phyloP scores from a whole-genome alignment of 2,329 filamentous ascomycete genomes.

The Colletotrichum tanaceti region DNA sequence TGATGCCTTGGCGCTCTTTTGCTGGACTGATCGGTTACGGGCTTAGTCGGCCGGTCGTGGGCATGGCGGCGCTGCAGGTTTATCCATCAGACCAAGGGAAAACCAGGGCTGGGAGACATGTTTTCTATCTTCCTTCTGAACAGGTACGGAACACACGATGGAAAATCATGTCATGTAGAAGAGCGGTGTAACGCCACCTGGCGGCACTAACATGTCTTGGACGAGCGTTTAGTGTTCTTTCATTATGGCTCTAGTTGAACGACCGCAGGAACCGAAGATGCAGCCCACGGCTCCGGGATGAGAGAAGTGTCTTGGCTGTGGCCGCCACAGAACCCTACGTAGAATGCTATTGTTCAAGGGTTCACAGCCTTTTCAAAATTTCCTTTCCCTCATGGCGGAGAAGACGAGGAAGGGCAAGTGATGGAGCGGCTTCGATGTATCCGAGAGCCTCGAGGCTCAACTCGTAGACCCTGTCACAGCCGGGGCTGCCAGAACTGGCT shows the following conservation, averaged over 20 bases:
- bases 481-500: background rate
- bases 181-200: slow-evolving; percentile 1
- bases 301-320: background rate
- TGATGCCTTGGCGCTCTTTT: slow-evolving; percentile 13
- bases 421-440: background rate
- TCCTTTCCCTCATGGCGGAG: no score
- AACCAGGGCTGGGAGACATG: background rate
- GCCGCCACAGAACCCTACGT: background rate
- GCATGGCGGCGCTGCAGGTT: slow-evolving; percentile 10
- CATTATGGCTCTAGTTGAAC: slow-evolving; percentile 3
- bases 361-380: background rate
- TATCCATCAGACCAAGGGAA: background rate
- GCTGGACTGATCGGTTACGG: slow-evolving; percentile 25
- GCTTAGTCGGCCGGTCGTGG: slow-evolving; percentile 24
- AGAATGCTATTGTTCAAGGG: no score
- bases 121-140: slow-evolving; percentile 16
- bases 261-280: slow-evolving; percentile 3
- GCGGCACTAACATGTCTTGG: background rate
- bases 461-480: slow-evolving; percentile 3
- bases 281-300: background rate
- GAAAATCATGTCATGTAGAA: slow-evolving; percentile 10
- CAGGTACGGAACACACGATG: no score
- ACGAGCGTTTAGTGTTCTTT: slow-evolving; percentile 1
- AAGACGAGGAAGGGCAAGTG: background rate
- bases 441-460: background rate